These are phyloP conservation scores for Margaritispora aquatica DNA, from an alignment of 495 filamentous ascomycete species.

Conservation along the genomic window DNA sequence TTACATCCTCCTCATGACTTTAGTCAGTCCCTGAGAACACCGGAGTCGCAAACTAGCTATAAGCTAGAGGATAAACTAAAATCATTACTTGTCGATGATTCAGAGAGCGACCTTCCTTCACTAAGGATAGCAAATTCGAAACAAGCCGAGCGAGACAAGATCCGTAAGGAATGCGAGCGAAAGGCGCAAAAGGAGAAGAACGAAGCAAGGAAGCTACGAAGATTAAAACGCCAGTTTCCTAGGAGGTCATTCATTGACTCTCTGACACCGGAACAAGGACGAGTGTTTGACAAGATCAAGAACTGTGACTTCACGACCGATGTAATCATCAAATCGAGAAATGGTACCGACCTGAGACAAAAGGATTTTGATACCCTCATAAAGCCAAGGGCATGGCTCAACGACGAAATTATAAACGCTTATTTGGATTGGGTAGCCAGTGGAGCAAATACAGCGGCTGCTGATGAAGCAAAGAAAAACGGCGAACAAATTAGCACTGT, in stretches of 20 bases:
- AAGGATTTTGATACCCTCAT: slow-evolving; percentile 60
- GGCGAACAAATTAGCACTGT: slow-evolving; percentile 37
- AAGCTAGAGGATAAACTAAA: background rate
- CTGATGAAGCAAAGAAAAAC: slow-evolving; percentile 24
- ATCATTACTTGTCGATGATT: background rate
- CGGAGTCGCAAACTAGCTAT: background rate
- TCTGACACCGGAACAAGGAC: slow-evolving; percentile 40
- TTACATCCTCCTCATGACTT: background rate
- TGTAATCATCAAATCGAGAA: slow-evolving; percentile 38
- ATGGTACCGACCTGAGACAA: slow-evolving; percentile 49
- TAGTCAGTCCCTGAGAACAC: background rate
- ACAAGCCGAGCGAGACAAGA: background rate
- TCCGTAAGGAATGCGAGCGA: slow-evolving; percentile 3
- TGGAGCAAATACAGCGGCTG: slow-evolving; percentile 43
- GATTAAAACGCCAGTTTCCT: slow-evolving; percentile 23
- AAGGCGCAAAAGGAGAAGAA: slow-evolving; percentile 6
- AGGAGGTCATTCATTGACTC: slow-evolving; percentile 30
- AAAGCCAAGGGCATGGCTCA: slow-evolving; percentile 57
- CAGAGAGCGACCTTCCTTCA: background rate
- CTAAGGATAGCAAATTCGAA: background rate
- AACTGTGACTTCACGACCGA: slow-evolving; percentile 15
- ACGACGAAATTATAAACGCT: slow-evolving; percentile 75
- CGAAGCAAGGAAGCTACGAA: slow-evolving; percentile 9
- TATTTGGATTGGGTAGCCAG: slow-evolving; percentile 56
- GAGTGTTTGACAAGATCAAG: slow-evolving; percentile 31